Evolutionary conservation across 306 rosid species (phyloP).

Genomic region (Rosa chinensis): DNA sequence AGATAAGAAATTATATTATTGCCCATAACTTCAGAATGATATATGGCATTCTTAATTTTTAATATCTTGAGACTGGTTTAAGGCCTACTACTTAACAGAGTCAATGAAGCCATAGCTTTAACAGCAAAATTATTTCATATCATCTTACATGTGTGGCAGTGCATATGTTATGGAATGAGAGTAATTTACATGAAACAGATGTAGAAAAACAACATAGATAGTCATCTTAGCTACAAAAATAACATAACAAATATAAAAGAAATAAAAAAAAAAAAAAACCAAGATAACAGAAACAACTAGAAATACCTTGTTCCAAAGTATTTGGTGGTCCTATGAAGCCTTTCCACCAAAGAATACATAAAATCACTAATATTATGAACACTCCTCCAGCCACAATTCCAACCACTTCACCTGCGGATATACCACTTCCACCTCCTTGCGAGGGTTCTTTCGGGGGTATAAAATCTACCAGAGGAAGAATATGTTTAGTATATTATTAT

Average conservation of each 20-base stretch:
- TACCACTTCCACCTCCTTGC: neutral
- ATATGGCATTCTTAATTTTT: neutral
- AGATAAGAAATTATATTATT: neutral
- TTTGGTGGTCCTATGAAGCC: constrained; percentile 13
- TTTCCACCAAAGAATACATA: constrained; percentile 35
- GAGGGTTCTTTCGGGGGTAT: neutral
- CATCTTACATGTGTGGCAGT: too few relatives aligned
- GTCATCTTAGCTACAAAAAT: too few relatives aligned
- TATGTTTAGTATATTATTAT: too few relatives aligned
- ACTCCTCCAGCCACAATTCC: constrained; percentile 33
- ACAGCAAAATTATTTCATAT: neutral
- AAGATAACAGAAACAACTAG: too few relatives aligned
- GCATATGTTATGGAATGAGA: too few relatives aligned
- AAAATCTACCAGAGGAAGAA: too few relatives aligned
- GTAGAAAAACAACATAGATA: too few relatives aligned
- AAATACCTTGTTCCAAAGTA: constrained; percentile 35
- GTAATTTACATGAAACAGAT: too few relatives aligned
- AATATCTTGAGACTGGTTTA: neutral
- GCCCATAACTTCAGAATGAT: too few relatives aligned
- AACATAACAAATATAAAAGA: too few relatives aligned
- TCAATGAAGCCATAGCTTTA: neutral
- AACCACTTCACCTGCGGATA: constrained; percentile 22
- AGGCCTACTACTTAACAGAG: neutral
- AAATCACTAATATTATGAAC: constrained; percentile 17
- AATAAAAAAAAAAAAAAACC: too few relatives aligned